Evolutionary conservation across 179 eudicot genomes (phyloP), one percentile per base, ranked within the genome.

Genomic region (Sideroxylon spinosum): DNA sequence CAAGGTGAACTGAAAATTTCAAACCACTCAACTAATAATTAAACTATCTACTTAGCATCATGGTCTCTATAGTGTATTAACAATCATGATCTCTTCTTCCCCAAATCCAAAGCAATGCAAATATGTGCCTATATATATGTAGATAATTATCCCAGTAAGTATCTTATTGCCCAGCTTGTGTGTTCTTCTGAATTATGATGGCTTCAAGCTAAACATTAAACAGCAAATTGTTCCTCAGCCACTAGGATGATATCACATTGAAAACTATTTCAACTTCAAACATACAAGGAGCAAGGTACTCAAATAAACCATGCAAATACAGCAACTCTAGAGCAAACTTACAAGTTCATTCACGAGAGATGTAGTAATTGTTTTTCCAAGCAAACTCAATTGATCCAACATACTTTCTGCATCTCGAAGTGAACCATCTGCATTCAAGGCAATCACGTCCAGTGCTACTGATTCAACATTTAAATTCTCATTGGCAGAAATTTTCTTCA

Each of bases 361-460:
- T 67, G 91, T 82, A 37, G 97, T 94, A 77, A 96, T 94, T 78
- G 86, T 81, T 79, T 90, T 96, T 37, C 97, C 99, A 79, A 96
- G 87, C 87, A 96, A 90, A 86, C 96, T 96, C 89, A 96, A 81
- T 86, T 96, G 99, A 62, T 96, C 99, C 75, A 96, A 73, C 97
- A 96, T 94, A 48, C 97, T 96, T 85, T 94, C 98, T 56, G 99
- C 99, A 84, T 96, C 99, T 71, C 97, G 92, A 78, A 94, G 90
- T 29, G 98, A 94, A 69, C 99, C 99, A 86, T 96, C 98, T 52
- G 98, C 93, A 82, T 96, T 94, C 60, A 86, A 71, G 77, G 98
- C 99, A 88, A 96, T 94, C 86, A 96, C 78, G 80, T 96, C 91
- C 82, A 96, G 78, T 32, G 99, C 99, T 80, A 91, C 93, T 19